These are phyloP conservation scores for Russula griseocarnosa DNA, from an alignment of 768 basidiomycete species.

Conservation along the genomic window DNA sequence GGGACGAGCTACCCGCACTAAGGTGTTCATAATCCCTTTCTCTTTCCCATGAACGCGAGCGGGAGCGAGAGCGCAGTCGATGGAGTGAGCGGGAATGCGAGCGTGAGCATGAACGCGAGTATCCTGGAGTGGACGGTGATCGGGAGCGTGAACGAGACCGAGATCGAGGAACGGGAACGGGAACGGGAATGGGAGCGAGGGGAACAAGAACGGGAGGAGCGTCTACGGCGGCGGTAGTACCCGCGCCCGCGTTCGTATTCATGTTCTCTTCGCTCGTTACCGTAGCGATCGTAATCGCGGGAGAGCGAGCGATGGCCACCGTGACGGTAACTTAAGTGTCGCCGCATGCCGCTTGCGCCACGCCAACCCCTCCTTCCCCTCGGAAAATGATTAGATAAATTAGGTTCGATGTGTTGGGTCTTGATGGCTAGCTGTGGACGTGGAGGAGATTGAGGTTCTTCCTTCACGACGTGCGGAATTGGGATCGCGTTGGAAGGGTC, in stretches of 20 bases:
- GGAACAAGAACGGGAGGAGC: neutral
- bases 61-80: neutral
- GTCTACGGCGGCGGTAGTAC: neutral
- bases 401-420: neutral
- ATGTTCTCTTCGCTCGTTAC: neutral
- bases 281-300: slow-evolving; percentile 1
- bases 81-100: no score
- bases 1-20: neutral
- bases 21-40: neutral
- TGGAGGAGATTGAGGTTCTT: neutral
- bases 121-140: neutral
- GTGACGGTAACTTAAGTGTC: neutral
- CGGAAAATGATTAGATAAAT: neutral
- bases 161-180: neutral
- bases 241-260: slow-evolving; percentile 2
- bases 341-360: neutral
- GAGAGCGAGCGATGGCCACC: neutral
- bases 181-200: neutral
- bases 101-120: neutral
- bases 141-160: neutral
- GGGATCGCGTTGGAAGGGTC: neutral
- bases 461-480: neutral
- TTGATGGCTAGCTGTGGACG: neutral
- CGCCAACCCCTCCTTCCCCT: neutral
- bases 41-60: slow-evolving; percentile 6